phyloP scores from a whole-genome alignment of 768 basidiomycete genomes.

The Asterophora lycoperdoides region DNA sequence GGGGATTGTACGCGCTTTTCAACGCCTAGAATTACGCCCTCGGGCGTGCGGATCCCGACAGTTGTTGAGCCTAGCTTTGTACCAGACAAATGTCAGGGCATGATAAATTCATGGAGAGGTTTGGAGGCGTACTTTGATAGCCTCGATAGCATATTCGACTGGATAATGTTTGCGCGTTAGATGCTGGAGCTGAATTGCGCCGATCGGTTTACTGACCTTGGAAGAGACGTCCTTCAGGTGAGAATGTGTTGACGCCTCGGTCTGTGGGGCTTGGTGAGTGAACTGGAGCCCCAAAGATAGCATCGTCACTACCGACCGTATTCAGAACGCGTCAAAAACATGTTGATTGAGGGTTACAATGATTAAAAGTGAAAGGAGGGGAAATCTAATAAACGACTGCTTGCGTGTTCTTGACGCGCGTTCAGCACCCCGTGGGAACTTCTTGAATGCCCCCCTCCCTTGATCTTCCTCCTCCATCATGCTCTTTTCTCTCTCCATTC shows the following conservation, averaged over 20 bases:
- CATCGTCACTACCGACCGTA: conserved; percentile 56
- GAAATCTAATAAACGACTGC: conserved; percentile 21
- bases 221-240: conserved; percentile 96
- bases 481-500: background rate
- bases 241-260: conserved; percentile 98
- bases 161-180: conserved; percentile 16
- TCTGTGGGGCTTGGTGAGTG: conserved; percentile 41
- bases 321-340: conserved; percentile 96
- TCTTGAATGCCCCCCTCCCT: conserved; percentile 15
- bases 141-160: conserved; percentile 99
- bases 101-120: background rate
- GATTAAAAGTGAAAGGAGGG: conserved; percentile 20
- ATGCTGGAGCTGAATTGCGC: conserved; percentile 2
- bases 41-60: conserved; percentile 86
- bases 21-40: conserved; percentile 91
- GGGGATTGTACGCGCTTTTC: conserved; percentile 99
- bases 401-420: conserved; percentile 44
- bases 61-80: conserved; percentile 94
- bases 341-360: conserved; percentile 29
- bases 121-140: conserved; percentile 75
- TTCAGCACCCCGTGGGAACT: conserved; percentile 38
- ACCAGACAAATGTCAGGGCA: conserved; percentile 4
- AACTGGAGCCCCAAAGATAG: background rate
- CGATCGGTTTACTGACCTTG: conserved; percentile 60
- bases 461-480: conserved; percentile 27